Evolutionary conservation across 2,329 filamentous ascomycete species (phyloP).

Genomic region (Trichoderma sp.): DNA sequence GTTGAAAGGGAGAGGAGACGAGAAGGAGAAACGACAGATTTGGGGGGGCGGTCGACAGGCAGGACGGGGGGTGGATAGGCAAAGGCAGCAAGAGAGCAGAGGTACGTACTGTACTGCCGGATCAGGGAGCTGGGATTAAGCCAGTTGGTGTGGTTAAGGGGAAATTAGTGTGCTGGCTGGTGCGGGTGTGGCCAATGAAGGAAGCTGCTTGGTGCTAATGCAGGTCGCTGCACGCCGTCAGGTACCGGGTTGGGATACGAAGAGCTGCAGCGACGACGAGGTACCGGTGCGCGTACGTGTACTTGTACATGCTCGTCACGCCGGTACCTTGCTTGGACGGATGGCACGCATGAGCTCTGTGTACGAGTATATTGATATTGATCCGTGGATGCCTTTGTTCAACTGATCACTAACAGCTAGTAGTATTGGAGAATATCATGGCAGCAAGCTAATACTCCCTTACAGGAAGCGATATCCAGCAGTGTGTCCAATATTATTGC

Average conservation of each 20-base stretch:
- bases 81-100: not conserved
- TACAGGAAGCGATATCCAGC: not conserved
- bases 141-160: constrained; percentile 21
- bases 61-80: not conserved
- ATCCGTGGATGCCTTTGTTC: not conserved
- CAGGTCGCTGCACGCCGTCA: constrained; percentile 11
- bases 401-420: not conserved
- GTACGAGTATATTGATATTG: not conserved
- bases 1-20: constrained; percentile 37
- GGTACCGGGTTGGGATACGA: constrained; percentile 3
- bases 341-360: not conserved
- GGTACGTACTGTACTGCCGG: constrained; percentile 15
- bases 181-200: constrained; percentile 1
- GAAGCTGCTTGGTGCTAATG: constrained; percentile 1
- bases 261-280: not conserved
- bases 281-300: not conserved
- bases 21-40: constrained; percentile 19
- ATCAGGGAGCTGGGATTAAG: constrained; percentile 20
- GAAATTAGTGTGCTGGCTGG: constrained; percentile 21
- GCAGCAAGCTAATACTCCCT: not conserved
- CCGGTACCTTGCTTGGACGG: not conserved
- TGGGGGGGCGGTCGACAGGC: constrained; percentile 12
- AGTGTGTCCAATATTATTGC: not conserved
- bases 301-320: not conserved
- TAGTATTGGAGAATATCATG: not conserved